These are phyloP conservation scores for Inga laurina DNA, from an alignment of 306 rosid species.

Conservation along the genomic window DNA sequence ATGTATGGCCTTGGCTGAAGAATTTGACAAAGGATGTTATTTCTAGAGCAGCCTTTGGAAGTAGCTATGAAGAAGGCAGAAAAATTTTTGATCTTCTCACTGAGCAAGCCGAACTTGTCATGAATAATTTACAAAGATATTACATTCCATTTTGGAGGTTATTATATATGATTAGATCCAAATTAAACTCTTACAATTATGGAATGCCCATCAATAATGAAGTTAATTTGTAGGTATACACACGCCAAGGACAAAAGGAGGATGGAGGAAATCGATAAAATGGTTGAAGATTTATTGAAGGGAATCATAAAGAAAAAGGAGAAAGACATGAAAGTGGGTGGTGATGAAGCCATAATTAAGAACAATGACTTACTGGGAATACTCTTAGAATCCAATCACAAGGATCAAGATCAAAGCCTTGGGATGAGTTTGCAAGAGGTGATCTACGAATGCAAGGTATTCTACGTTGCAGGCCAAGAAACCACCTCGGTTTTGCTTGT, in stretches of 20 bases:
- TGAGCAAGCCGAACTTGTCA: not conserved
- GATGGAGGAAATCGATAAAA: constrained; percentile 20
- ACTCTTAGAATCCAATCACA: not conserved
- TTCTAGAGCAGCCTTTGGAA: constrained; percentile 1
- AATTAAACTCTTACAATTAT: not conserved
- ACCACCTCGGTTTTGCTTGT: constrained; percentile 29
- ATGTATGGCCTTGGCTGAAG: not conserved
- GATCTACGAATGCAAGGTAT: constrained; percentile 48
- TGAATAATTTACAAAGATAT: not conserved
- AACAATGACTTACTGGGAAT: not conserved
- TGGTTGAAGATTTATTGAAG: not conserved
- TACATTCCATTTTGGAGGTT: constrained; percentile 39
- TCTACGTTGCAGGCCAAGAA: constrained; percentile 56
- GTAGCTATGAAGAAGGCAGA: constrained; percentile 32
- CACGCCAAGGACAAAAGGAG: constrained; percentile 16
- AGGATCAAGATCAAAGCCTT: not conserved
- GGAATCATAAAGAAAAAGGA: constrained; percentile 38
- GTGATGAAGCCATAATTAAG: not conserved
- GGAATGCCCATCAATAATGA: not conserved
- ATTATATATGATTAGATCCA: not conserved
- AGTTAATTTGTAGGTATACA: constrained; percentile 8
- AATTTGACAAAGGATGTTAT: not conserved
- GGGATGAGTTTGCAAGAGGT: constrained; percentile 44
- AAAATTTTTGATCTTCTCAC: constrained; percentile 32
- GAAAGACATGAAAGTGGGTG: constrained; percentile 27